These are phyloP conservation scores for Asterochloris sp. DNA, from an alignment of 139 green algal species.

Conservation along the genomic window DNA sequence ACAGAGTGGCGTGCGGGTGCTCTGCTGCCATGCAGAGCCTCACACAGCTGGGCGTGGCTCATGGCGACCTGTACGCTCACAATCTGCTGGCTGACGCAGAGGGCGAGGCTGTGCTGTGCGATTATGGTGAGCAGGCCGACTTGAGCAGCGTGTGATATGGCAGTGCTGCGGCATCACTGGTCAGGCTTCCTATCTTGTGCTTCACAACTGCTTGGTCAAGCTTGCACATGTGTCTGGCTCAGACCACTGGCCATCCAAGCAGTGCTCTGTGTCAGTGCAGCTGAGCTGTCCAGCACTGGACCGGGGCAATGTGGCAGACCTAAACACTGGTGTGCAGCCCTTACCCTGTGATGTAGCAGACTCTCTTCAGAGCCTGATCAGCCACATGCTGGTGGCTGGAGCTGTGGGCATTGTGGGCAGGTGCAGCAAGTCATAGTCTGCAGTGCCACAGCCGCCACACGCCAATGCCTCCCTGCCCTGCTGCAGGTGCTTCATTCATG, in stretches of 20 bases:
- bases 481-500: conserved; percentile 70
- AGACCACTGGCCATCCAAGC: background rate
- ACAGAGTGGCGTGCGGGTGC: conserved; percentile 32
- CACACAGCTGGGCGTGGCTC: conserved; percentile 46
- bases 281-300: background rate
- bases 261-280: background rate
- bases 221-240: background rate
- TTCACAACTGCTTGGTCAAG: background rate
- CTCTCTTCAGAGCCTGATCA: background rate
- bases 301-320: background rate
- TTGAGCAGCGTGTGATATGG: background rate
- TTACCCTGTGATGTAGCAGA: background rate
- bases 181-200: background rate
- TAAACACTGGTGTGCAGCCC: background rate
- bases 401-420: background rate
- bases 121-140: conserved; percentile 58
- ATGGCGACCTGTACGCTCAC: conserved; percentile 85
- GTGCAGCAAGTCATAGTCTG: background rate
- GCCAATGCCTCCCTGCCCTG: background rate
- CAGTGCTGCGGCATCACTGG: background rate
- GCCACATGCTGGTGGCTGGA: background rate
- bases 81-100: conserved; percentile 60
- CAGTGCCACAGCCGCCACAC: background rate
- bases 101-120: conserved; percentile 55
- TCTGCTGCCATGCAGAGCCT: conserved; percentile 45